Base-by-base conservation (phyloP, 2,329 filamentous ascomycete species). In the Colletotrichum magnum region DNA sequence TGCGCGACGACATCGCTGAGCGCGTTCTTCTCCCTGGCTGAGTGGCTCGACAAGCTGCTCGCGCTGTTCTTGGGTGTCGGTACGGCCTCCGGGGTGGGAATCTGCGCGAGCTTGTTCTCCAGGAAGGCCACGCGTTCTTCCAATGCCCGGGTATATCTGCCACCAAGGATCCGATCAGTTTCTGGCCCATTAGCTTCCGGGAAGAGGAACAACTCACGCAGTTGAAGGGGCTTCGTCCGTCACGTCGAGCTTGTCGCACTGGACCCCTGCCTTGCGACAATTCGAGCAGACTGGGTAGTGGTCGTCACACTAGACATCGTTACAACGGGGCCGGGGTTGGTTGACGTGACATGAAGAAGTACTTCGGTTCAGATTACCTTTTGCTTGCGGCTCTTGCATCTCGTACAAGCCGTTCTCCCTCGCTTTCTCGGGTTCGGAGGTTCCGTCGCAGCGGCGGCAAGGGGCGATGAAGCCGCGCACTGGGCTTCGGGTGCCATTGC, bases 1-100 rank as follows among this genome's bases (percentile, higher is more conserved):
- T 86, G 82, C 1, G 84, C 84, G n/a, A 86, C 84, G 7, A 86
- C 81, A 62, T 86, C 84, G 26, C 73, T 75, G 4, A 78, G 72
- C 26, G 74, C 74, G 71, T 77, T 75, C 26, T 61, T 70, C 63
- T 75, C 56, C 48, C 70, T 26, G 57, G 66, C 28, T n/a, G 53
- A 64, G 21, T 51, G 43, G 45, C 24, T 43, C 7, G 58, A 48
- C 9, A 32, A 6, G 18, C 13, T 56, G 28, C 58, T 56, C 15
- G 64, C 32, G 28, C 13, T 39, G 13, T 69, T 48, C 18, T 10
- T 48, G 1, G 60, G 53, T 15, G 47, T 53, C 15, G 54, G 3
- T 10, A 10, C 32, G 32, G 21, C 50, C 7, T 54, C 50, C 12
- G 66, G 61, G 5, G 54, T 48, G 9, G 60, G 47, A 26, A 51